These are phyloP conservation scores for Apophysomyces sp. DNA, from an alignment of 371 early-diverging fungal species.

Conservation along the genomic window DNA sequence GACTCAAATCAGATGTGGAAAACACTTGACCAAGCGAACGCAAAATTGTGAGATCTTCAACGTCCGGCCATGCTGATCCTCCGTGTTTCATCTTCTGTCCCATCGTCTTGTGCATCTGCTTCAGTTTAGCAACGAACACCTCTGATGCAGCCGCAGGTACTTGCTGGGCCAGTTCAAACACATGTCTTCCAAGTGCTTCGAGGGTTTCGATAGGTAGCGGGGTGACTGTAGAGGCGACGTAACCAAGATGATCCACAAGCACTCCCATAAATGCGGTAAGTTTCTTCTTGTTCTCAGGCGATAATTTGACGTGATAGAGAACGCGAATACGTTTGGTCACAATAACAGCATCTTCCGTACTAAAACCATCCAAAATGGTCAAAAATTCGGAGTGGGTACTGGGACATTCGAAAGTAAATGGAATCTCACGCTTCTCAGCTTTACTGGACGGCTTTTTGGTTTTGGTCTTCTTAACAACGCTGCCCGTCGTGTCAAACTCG, in stretches of 20 bases:
- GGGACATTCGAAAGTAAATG: conserved; percentile 85
- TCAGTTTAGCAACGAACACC: conserved; percentile 37
- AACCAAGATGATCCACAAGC: conserved; percentile 68
- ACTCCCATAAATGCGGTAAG: conserved; percentile 58
- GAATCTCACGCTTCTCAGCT: conserved; percentile 56
- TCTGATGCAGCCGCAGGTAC: conserved; percentile 44
- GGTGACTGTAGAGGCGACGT: conserved; percentile 49
- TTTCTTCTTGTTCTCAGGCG: conserved; percentile 75
- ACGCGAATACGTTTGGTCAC: conserved; percentile 82
- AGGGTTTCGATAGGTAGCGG: conserved; percentile 49
- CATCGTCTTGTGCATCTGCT: conserved; percentile 42
- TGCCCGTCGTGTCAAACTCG: conserved; percentile 33
- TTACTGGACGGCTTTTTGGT: conserved; percentile 19
- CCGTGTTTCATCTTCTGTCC: conserved; percentile 34
- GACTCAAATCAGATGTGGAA: conserved; percentile 87
- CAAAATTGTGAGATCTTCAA: conserved; percentile 61
- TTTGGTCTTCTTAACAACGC: conserved; percentile 29
- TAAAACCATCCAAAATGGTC: conserved; percentile 41
- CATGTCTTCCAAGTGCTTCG: conserved; percentile 53
- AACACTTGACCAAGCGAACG: conserved; percentile 71
- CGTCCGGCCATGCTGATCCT: conserved; percentile 44
- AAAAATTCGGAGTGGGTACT: conserved; percentile 41
- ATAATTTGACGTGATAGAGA: conserved; percentile 77
- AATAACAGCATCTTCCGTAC: conserved; percentile 60
- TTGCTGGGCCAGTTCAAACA: conserved; percentile 57